Base-by-base conservation (phyloP, 495 filamentous ascomycete species). In the Tuber aestivum region DNA sequence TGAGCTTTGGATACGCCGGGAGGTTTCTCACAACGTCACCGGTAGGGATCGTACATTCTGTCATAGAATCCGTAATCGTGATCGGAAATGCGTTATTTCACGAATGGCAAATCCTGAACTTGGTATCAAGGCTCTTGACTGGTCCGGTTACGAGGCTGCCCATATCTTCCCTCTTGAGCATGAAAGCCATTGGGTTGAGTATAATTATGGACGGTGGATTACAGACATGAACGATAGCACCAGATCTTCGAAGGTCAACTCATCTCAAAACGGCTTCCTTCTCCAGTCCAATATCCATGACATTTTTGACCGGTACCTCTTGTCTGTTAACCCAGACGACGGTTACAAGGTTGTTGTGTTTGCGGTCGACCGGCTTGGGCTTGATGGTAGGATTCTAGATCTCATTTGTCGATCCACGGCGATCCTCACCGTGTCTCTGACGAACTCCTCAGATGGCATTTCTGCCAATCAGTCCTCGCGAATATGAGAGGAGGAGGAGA, bases 291-390 rank as follows among this genome's bases (percentile, higher is more conserved):
- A n/a, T n/a, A 14, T 65, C 41, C 37, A 74, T 81, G 9, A n/a
- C 79, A 81, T n/a, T 18, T 80, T 81, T 41, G 75, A 81, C 41
- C n/a, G 42, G 35, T 80, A 81, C 65, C 35, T 72, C 21, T 23
- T 81, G 0, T 77, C 79, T 7, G 70, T 81, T 18, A 80, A 81
- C 35, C 79, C 78, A 14, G 74, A 81, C 27, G 82, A 81, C 41
- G 74, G 76, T 65, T 83, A 82, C 71, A 82, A 82, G 75, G 79
- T 83, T 45, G 74, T 77, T 32, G 68, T 27, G 37, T 83, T 84
- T 69, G 72, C 45, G 9, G 83, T 84, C 48, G 79, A 84, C 7
- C 2, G 2, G n/a, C n/a, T n/a, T 40, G 38, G 38, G 38, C 7
- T 2, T 40, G 38, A 40, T 7, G 38, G 38, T 40, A 40, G 38